These are phyloP conservation scores for Coleophoma eucalyptorum DNA, from an alignment of 2,329 filamentous ascomycete species.

Conservation along the genomic window DNA sequence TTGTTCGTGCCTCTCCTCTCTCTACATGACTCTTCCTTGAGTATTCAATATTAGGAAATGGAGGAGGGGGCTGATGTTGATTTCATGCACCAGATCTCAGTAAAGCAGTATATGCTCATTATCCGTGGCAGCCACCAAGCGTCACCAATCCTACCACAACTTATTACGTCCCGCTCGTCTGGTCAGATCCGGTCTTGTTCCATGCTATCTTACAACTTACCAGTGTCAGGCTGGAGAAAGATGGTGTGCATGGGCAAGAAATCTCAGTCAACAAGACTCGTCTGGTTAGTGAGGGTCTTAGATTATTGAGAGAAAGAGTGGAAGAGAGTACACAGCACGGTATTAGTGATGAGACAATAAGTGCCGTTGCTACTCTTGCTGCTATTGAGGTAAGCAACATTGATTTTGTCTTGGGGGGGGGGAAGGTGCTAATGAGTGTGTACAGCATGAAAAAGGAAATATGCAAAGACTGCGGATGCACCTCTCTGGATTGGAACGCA, in stretches of 20 bases:
- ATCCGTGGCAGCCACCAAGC: slow-evolving; percentile 13
- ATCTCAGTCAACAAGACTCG: neutral
- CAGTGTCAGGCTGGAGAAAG: neutral
- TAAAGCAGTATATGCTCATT: slow-evolving; percentile 8
- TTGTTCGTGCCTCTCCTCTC: slow-evolving; percentile 2
- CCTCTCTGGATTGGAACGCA: slow-evolving; percentile 7
- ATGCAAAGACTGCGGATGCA: slow-evolving; percentile 8
- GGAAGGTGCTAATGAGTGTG: neutral
- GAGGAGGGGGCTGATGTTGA: neutral
- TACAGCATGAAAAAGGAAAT: slow-evolving; percentile 9
- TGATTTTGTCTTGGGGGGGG: neutral
- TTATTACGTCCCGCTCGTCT: slow-evolving; percentile 11
- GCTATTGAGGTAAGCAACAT: slow-evolving; percentile 7
- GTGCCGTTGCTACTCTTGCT: slow-evolving; percentile 11
- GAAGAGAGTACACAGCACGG: neutral
- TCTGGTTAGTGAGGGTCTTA: slow-evolving; percentile 5
- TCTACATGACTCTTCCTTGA: slow-evolving; percentile 2
- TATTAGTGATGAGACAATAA: slow-evolving; percentile 9
- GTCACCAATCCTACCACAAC: slow-evolving; percentile 10
- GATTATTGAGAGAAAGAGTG: slow-evolving; percentile 7
- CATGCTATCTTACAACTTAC: slow-evolving; percentile 10
- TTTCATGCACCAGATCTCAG: slow-evolving; percentile 6
- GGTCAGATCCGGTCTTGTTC: slow-evolving; percentile 8
- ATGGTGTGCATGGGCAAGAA: neutral
- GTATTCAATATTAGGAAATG: slow-evolving; percentile 1